Conservation (phyloP, 1,284 basidiomycete genomes). For the Pseudozyma tsukubaensis region DNA sequence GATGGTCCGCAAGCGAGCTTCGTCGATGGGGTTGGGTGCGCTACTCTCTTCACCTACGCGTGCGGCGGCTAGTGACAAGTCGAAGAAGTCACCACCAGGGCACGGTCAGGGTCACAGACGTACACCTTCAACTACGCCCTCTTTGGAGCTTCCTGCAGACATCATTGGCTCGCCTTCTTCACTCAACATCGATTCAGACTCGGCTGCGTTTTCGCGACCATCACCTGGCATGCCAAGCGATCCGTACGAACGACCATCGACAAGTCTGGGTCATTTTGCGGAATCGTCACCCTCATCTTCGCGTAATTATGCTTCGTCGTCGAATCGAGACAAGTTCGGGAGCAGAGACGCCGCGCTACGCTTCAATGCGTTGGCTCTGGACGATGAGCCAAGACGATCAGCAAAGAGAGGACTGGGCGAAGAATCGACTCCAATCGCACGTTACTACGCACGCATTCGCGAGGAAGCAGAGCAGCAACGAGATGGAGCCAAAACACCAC, state of each 20-base stretch:
- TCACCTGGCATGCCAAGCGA: not conserved
- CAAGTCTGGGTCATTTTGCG: slow-evolving; percentile 38
- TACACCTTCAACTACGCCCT: slow-evolving; percentile 3
- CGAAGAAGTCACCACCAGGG: not conserved
- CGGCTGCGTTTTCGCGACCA: not conserved
- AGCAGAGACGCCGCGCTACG: slow-evolving; percentile 11
- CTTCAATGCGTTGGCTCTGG: slow-evolving; percentile 22
- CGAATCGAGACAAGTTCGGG: not conserved
- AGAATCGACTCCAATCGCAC: slow-evolving; percentile 29
- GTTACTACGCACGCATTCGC: slow-evolving; percentile 27
- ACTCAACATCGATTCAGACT: not conserved
- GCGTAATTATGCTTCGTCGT: not conserved
- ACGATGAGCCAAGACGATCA: slow-evolving; percentile 5
- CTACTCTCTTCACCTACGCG: slow-evolving; percentile 14
- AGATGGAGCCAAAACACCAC: slow-evolving; percentile 16
- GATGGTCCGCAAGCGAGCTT: slow-evolving; percentile 31
- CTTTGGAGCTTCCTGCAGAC: slow-evolving; percentile 14
- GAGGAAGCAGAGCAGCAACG: slow-evolving; percentile 8
- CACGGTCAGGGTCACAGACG: not conserved
- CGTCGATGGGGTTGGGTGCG: slow-evolving; percentile 14
- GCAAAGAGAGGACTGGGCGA: not conserved
- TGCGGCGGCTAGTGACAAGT: not conserved
- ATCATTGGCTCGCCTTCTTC: slow-evolving; percentile 1
- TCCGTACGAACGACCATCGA: slow-evolving; percentile 35
- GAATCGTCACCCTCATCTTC: not conserved